phyloP scores from a whole-genome alignment of 2,329 filamentous ascomycete genomes.

The Fonsecaea monophora region DNA sequence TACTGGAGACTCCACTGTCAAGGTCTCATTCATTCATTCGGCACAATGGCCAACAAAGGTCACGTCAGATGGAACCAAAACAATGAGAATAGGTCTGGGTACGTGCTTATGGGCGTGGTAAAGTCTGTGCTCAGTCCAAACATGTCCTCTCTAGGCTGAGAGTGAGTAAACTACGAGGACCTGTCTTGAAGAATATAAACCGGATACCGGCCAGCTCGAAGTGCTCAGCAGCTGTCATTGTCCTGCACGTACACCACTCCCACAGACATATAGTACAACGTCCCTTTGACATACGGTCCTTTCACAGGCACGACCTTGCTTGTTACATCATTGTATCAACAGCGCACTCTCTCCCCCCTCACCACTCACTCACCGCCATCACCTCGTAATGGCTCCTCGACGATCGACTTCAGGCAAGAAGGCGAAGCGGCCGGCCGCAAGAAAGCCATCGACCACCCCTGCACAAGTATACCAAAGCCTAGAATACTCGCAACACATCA shows the following conservation, averaged over 20 bases:
- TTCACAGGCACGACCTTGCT: neutral
- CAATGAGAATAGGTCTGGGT: neutral
- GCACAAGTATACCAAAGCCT: neutral
- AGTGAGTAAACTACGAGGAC: neutral
- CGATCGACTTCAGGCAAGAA: neutral
- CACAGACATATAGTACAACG: neutral
- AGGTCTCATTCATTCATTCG: neutral
- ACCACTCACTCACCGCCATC: neutral
- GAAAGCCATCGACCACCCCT: neutral
- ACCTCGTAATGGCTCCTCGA: neutral
- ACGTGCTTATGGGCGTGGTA: neutral
- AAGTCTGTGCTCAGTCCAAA: neutral
- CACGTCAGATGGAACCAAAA: no score
- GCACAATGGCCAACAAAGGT: neutral
- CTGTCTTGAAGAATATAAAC: neutral
- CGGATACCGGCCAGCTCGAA: neutral
- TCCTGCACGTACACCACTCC: neutral
- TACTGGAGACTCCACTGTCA: neutral
- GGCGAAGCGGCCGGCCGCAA: neutral
- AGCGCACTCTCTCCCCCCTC: neutral
- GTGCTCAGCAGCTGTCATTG: neutral
- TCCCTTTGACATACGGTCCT: neutral
- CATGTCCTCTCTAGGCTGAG: neutral
- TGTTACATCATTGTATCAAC: neutral
- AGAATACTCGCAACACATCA: neutral